Percentiles rank a stretch among this genome's conserved stretches.
Evolutionary conservation across 2,329 filamentous ascomycete genomes (phyloP).

Genomic region (Ascochyta viciae-villosae): DNA sequence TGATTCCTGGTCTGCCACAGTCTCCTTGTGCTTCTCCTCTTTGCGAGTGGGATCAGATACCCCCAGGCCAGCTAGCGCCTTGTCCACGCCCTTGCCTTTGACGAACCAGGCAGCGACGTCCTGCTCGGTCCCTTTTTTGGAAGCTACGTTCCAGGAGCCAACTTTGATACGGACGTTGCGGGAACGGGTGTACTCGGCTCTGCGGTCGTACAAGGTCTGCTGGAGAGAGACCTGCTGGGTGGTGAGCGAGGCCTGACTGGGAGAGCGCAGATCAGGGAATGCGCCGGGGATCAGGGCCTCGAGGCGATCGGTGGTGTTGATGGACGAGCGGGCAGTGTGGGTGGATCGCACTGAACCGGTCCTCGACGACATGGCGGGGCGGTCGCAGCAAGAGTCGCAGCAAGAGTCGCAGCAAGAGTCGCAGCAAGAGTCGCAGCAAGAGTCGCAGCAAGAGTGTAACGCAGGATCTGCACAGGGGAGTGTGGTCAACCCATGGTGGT

Average conservation of each 20-base stretch:
- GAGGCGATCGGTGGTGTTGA: conserved; percentile 31
- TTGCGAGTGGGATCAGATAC: conserved; percentile 36
- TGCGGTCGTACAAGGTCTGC: conserved; percentile 71
- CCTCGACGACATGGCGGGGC: conserved; percentile 39
- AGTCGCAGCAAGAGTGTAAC: background rate
- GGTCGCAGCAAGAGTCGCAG: background rate
- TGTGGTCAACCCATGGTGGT: conserved; percentile 8
- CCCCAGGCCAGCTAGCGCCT: conserved; percentile 64
- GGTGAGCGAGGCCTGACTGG: conserved; percentile 36
- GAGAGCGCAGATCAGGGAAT: conserved; percentile 49
- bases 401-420: background rate
- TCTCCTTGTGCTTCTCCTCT: conserved; percentile 50
- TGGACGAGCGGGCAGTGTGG: conserved; percentile 13
- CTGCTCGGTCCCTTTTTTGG: conserved; percentile 82
- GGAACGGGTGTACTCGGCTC: conserved; percentile 78
- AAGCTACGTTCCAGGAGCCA: conserved; percentile 94
- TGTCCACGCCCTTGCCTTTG: conserved; percentile 72
- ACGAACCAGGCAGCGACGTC: conserved; percentile 92
- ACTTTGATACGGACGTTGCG: conserved; percentile 84
- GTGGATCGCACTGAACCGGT: conserved; percentile 34
- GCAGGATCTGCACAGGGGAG: conserved; percentile 13
- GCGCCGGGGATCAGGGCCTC: conserved; percentile 58
- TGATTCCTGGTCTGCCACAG: conserved; percentile 57
- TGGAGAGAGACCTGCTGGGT: conserved; percentile 58
- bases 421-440: background rate